Percentiles rank a stretch among this genome's conserved stretches.
Conservation (phyloP, 345 rosid genomes). For the Corymbia maculata region DNA sequence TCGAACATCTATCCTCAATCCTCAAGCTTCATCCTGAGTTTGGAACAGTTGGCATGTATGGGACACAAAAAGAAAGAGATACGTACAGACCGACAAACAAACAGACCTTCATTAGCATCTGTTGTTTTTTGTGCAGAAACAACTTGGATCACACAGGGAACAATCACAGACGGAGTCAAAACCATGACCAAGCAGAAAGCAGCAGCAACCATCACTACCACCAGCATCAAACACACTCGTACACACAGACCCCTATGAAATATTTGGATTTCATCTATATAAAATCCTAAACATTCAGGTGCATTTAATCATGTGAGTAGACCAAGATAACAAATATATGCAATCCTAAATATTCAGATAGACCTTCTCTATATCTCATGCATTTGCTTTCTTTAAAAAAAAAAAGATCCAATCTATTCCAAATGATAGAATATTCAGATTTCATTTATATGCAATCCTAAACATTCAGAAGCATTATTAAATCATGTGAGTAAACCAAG, state of each 20-base stretch:
- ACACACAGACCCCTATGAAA: not conserved
- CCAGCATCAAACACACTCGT: not conserved
- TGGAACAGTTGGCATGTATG: not conserved
- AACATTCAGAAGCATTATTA: too few relatives aligned
- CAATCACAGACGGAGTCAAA: slow-evolving; percentile 6
- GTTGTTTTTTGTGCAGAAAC: slow-evolving; percentile 30
- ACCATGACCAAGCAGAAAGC: slow-evolving; percentile 5
- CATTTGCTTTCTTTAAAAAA: too few relatives aligned
- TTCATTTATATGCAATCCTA: too few relatives aligned
- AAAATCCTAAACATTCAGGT: too few relatives aligned
- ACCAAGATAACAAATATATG: too few relatives aligned
- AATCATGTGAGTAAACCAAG: too few relatives aligned
- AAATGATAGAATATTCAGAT: too few relatives aligned
- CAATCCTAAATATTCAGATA: too few relatives aligned
- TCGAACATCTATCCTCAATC: not conserved
- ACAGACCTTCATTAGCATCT: slow-evolving; percentile 35
- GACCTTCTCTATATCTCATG: too few relatives aligned
- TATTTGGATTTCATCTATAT: too few relatives aligned
- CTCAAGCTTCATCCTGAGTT: not conserved
- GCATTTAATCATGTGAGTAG: too few relatives aligned
- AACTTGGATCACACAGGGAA: slow-evolving; percentile 16
- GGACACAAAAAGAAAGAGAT: not conserved
- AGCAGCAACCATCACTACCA: not conserved
- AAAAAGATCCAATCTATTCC: too few relatives aligned
- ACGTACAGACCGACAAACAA: not conserved